Base-by-base conservation (phyloP, 441 rosid genomes). In the Breynia disticha region DNA sequence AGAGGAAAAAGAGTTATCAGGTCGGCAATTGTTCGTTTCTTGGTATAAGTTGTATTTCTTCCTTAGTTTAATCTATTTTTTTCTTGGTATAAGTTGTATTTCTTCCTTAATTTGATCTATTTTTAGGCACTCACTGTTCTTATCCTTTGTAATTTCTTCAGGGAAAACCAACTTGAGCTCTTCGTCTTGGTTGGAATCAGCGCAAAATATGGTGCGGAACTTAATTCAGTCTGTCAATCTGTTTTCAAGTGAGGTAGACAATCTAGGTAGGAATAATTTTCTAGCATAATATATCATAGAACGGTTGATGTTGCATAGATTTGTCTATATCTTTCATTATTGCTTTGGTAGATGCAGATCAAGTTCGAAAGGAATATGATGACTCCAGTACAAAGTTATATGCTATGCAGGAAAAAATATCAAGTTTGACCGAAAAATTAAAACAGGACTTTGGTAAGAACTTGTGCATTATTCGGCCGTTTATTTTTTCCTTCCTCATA, bases 371-470 rank as follows among this genome's bases (percentile, higher is more conserved):
- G 60, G 71, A 71, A 44, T 67, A 74, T 28, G 63, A 71, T 41
- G 68, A 68, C n/a, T 60, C 67, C 52, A 59, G 61, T 43, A 8
- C 61, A 14, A 71, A 51, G 61, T 61, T 71, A 52, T 62, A 71
- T 22, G 62, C 67, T n/a, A 56, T 71, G 48, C 59, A 65, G 46
- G 60, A 70, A 1, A 74, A 71, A 55, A 67, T 74, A 44, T 62
- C 71, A 54, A 59, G 63, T 51, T 71, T 74, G 68, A 62, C 76
- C 12, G 63, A 68, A 50, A 70, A 74, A 66, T 45, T 65, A 52
- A 60, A 74, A 50, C 67, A 45, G 28, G 79, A 74, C 54, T 74
- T 74, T 46, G 79, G 79, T 68, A 46, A 59, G 79, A 51, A 19
- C 37, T 49, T 19, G 16, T 41, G 44, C 44, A 15, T 15, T 41